These are phyloP conservation scores for Blastocystis hominis DNA, from an alignment of 352 stramenopile species.

Conservation along the genomic window DNA sequence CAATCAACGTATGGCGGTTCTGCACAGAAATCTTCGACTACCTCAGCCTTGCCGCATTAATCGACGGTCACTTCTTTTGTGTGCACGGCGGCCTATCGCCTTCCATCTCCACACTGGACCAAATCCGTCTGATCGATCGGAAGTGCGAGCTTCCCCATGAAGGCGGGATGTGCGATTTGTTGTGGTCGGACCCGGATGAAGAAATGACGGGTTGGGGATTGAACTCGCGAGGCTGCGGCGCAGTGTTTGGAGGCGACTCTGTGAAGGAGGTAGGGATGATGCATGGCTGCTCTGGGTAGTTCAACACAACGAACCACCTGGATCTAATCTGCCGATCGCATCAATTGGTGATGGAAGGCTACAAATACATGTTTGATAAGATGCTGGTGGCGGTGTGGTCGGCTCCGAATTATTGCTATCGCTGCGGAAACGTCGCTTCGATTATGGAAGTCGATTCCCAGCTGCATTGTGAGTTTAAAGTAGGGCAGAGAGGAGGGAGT, in stretches of 20 bases:
- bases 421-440: slow-evolving; percentile 92
- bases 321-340: slow-evolving; percentile 91
- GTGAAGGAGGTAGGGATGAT: not conserved
- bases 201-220: slow-evolving; percentile 85
- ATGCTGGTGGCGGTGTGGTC: slow-evolving; percentile 92
- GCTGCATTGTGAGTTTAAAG: slow-evolving; percentile 76
- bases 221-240: not conserved
- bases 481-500: slow-evolving; percentile 92
- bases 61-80: slow-evolving; percentile 98
- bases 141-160: slow-evolving; percentile 52
- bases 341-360: slow-evolving; percentile 77
- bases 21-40: slow-evolving; percentile 99
- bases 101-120: not conserved
- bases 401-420: slow-evolving; percentile 96
- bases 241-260: slow-evolving; percentile 16
- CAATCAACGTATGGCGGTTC: slow-evolving; percentile 96
- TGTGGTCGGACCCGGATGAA: slow-evolving; percentile 39
- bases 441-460: slow-evolving; percentile 98
- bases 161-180: slow-evolving; percentile 55
- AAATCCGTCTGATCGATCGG: slow-evolving; percentile 38
- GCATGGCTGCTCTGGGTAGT: slow-evolving; percentile 64
- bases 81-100: slow-evolving; percentile 92
- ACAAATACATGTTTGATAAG: slow-evolving; percentile 86
- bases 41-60: slow-evolving; percentile 89
- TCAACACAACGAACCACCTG: slow-evolving; percentile 94